Conservation (phyloP, 305 asterid species). For the Fraxinus sp. region DNA sequence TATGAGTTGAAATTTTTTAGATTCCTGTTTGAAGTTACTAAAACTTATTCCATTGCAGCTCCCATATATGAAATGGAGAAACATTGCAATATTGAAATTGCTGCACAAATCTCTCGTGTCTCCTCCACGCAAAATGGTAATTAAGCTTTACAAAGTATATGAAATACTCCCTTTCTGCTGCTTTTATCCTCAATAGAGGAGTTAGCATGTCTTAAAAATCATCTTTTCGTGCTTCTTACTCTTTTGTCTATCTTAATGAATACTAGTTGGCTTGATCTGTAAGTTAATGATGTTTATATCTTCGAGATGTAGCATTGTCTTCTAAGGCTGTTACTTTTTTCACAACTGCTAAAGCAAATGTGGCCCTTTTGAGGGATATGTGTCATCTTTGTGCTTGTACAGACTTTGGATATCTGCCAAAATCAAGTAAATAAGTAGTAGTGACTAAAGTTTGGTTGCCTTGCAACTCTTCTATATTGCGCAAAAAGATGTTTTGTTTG, state of each 20-base stretch:
- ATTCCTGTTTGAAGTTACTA: constrained; percentile 29
- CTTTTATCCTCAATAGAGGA: background rate
- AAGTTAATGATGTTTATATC: background rate
- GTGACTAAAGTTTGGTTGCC: background rate
- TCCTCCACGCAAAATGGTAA: constrained; percentile 74
- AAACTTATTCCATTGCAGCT: constrained; percentile 62
- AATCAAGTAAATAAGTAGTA: background rate
- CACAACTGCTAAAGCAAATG: background rate
- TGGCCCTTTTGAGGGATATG: background rate
- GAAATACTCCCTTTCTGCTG: constrained; percentile 6
- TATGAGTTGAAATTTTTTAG: constrained; percentile 17
- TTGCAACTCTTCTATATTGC: constrained; percentile 1
- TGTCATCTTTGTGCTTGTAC: background rate
- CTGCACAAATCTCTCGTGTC: constrained; percentile 79
- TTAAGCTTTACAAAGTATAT: constrained; percentile 16
- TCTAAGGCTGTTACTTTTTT: background rate
- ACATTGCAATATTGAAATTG: constrained; percentile 93
- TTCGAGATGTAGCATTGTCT: background rate
- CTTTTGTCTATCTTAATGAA: constrained; percentile 12
- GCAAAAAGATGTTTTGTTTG: background rate
- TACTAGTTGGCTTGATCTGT: background rate
- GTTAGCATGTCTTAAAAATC: background rate
- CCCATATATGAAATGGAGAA: constrained; percentile 95
- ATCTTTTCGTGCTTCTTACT: background rate
- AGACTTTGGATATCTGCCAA: background rate